Base-by-base conservation (phyloP, 139 green algal genomes). In the Ettlia oleoabundans region DNA sequence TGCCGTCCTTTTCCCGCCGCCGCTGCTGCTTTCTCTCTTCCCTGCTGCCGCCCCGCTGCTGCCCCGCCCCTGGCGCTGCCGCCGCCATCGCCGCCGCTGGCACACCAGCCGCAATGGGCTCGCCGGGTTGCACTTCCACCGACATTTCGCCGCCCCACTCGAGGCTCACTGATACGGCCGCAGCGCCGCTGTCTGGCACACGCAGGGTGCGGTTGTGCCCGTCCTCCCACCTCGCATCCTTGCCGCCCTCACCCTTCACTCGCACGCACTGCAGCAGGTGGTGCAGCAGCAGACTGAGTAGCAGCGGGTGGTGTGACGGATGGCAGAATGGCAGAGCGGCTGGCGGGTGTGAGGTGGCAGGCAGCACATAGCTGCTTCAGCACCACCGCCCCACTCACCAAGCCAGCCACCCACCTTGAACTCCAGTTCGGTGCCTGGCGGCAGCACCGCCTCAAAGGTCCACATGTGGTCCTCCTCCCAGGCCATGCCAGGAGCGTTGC, bases 171-270 rank as follows among this genome's bases (percentile, higher is more conserved):
- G 75, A 26, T 51, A 87, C 1, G 24, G 35, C 37, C 2, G 32
- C 53, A 7, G 66, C 13, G 38, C 64, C 52, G 51, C 42, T 41
- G 30, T 41, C 30, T 40, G 79, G 71, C 41, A 94, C 88, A 79
- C 88, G 92, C 73, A 95, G 85, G 8, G 55, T 68, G 30, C 91
- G 89, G 85, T 96, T 94, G 61, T 84, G 58, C 26, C 91, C 89
- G 30, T 77, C 76, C 79, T 96, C 93, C 93, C 92, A 96, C 8
- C 84, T 65, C 24, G 65, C 58, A 19, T 74, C 65, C 7, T 87
- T n/a, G n/a, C n/a, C 24, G 35, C 26, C 41, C 28, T 38, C 73
- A 52, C 73, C 83, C 37, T 86, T 89, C 2, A 89, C 76, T 21
- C 73, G 53, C 43, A 92, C 84, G 42, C 86, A 88, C 91, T 93